A percentile compares a stretch with the other conserved stretches of the same genome.
Evolutionary conservation across 441 rosid genomes (phyloP).

Genomic region (Eruca vesicaria): DNA sequence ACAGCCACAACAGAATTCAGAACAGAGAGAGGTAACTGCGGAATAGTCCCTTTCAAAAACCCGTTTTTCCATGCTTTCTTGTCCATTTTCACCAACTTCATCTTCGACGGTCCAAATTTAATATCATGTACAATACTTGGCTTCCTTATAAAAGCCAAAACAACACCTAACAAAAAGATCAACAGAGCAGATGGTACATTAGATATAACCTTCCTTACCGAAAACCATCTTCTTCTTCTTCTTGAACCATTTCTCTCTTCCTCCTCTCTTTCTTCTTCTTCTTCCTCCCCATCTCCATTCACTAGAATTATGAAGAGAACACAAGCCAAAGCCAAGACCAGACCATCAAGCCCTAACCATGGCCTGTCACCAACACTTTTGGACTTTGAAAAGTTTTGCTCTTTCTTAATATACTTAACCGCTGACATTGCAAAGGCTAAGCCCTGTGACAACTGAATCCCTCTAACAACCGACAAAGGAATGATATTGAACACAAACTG

Average conservation of each 20-base stretch:
- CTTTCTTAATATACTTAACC: constrained; percentile 63
- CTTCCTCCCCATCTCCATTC: constrained; percentile 58
- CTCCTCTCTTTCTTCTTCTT: constrained; percentile 15
- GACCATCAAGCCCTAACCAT: constrained; percentile 76
- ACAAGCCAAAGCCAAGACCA: constrained; percentile 64
- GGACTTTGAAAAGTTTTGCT: constrained; percentile 58
- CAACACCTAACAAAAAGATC: constrained; percentile 60
- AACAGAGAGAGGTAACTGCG: constrained; percentile 72
- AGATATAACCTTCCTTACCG: constrained; percentile 40
- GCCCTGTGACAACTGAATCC: constrained; percentile 83
- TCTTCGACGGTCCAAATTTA: constrained; percentile 64
- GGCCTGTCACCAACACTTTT: constrained; percentile 51
- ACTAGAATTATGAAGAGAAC: constrained; percentile 57
- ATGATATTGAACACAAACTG: constrained; percentile 53
- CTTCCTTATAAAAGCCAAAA: constrained; percentile 57
- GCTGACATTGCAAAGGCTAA: constrained; percentile 66
- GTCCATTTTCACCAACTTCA: constrained; percentile 45
- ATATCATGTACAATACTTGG: constrained; percentile 47
- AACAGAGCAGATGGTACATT: constrained; percentile 68
- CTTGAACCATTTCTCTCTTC: constrained; percentile 4
- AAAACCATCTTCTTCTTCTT: constrained; percentile 26
- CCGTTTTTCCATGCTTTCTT: constrained; percentile 77
- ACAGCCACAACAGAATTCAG: constrained; percentile 76
- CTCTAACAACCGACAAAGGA: constrained; percentile 72
- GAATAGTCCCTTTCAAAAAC: constrained; percentile 66